Conservation (phyloP, 768 basidiomycete species). For the Boletus vermiculosoides region DNA sequence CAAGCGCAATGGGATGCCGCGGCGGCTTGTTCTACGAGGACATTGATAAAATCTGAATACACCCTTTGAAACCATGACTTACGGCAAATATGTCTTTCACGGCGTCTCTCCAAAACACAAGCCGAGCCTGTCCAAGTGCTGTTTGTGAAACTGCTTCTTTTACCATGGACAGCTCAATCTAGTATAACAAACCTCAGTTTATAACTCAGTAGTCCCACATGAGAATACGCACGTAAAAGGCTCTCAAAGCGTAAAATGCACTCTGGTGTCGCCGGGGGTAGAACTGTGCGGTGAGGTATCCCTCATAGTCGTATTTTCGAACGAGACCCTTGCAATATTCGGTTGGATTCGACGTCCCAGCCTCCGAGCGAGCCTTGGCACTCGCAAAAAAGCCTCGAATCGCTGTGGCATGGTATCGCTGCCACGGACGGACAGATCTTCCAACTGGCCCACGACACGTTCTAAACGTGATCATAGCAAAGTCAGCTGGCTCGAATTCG, state of each 20-base stretch:
- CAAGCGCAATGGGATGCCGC: conserved; percentile 77
- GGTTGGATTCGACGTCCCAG: conserved; percentile 40
- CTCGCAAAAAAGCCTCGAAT: conserved; percentile 15
- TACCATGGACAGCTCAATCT: conserved; percentile 77
- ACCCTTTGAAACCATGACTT: conserved; percentile 26
- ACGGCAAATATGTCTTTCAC: conserved; percentile 67
- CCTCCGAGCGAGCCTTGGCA: conserved; percentile 4
- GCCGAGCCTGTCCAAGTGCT: conserved; percentile 76
- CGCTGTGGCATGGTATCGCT: conserved; percentile 1
- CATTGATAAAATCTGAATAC: conserved; percentile 13
- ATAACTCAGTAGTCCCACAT: neutral
- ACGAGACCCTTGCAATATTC: conserved; percentile 72
- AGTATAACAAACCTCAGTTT: conserved; percentile 12
- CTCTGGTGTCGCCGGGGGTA: conserved; percentile 64
- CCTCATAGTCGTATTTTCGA: conserved; percentile 79
- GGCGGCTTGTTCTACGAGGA: conserved; percentile 65
- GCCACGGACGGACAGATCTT: conserved; percentile 9
- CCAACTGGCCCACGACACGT: conserved; percentile 9
- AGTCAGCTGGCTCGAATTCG: conserved; percentile 1
- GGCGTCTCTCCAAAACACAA: conserved; percentile 87
- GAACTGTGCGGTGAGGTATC: conserved; percentile 67
- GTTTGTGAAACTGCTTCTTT: conserved; percentile 75
- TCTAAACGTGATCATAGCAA: conserved; percentile 21
- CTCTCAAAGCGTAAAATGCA: conserved; percentile 76
- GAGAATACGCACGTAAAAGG: conserved; percentile 68